These are phyloP conservation scores for Saccharomycopsis guyanensis DNA, from an alignment of 805 yeast species.

Conservation along the genomic window DNA sequence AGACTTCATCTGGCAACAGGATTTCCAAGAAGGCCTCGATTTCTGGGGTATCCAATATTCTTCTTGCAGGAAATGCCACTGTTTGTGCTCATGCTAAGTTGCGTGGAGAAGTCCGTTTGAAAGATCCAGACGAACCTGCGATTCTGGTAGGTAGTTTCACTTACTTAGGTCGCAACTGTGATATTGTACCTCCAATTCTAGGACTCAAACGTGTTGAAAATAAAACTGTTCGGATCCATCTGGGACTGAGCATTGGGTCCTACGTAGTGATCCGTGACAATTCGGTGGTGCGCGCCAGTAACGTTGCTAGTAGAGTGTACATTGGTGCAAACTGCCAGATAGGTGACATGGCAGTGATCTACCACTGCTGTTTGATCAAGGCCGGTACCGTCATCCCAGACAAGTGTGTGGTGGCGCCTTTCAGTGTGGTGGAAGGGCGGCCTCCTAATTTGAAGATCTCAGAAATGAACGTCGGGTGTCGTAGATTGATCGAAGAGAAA, in stretches of 20 bases:
- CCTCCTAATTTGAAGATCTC: constrained; percentile 12
- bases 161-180: constrained; percentile 27
- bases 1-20: constrained; percentile 40
- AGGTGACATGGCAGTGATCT: constrained; percentile 31
- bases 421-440: constrained; percentile 31
- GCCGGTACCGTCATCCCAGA: constrained; percentile 34
- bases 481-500: constrained; percentile 17
- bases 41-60: constrained; percentile 32
- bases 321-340: constrained; percentile 36
- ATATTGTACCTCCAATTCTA: constrained; percentile 28
- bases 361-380: constrained; percentile 42
- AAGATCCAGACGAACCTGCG: constrained; percentile 21
- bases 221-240: constrained; percentile 15
- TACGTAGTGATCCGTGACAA: constrained; percentile 33
- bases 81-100: constrained; percentile 29
- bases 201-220: constrained; percentile 1
- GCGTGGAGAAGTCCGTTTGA: constrained; percentile 27
- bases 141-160: constrained; percentile 37
- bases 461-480: constrained; percentile 23
- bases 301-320: constrained; percentile 39
- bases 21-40: constrained; percentile 34
- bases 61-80: constrained; percentile 37
- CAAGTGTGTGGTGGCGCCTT: constrained; percentile 41
- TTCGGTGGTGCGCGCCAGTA: constrained; percentile 29
- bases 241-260: constrained; percentile 35